These are phyloP conservation scores for Bryoglossum gracile DNA, from an alignment of 495 filamentous ascomycete genomes.

Conservation along the genomic window DNA sequence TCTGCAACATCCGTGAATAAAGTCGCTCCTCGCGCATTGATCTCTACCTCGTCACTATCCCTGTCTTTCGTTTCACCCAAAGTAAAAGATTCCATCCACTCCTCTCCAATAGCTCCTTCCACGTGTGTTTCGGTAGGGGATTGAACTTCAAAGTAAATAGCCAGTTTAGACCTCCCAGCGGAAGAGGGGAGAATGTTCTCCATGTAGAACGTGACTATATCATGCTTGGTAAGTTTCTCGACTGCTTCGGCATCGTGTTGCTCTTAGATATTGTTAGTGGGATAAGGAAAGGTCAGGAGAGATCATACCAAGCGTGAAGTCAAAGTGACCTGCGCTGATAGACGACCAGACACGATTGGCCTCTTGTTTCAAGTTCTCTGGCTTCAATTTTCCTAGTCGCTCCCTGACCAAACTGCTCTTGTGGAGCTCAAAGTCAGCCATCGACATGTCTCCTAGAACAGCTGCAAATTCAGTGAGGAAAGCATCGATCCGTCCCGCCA, in stretches of 20 bases:
- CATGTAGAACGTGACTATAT: conserved; percentile 73
- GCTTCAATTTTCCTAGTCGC: conserved; percentile 84
- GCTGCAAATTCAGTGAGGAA: conserved; percentile 64
- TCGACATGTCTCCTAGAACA: conserved; percentile 65
- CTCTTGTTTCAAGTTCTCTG: conserved; percentile 84
- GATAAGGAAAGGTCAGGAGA: background rate
- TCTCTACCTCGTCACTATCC: conserved; percentile 26
- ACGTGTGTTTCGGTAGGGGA: conserved; percentile 21
- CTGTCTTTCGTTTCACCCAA: conserved; percentile 32
- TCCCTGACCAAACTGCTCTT: conserved; percentile 86
- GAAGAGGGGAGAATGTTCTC: conserved; percentile 72
- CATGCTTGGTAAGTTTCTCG: conserved; percentile 63
- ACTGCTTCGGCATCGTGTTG: conserved; percentile 72
- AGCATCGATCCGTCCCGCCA: conserved; percentile 78
- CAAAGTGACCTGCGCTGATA: conserved; percentile 77
- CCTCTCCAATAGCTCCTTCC: conserved; percentile 31
- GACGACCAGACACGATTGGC: conserved; percentile 74
- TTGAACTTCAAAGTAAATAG: conserved; percentile 77
- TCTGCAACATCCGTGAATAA: conserved; percentile 55
- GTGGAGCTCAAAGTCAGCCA: conserved; percentile 82
- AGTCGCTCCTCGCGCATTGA: conserved; percentile 34
- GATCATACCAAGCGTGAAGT: conserved; percentile 72
- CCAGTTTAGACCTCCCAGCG: conserved; percentile 64
- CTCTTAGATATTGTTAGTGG: conserved; percentile 36
- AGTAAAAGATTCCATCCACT: conserved; percentile 33